Evolutionary conservation across 768 basidiomycete genomes (phyloP), one percentile per base, ranked within the genome.

Genomic region (Tremella fuciformis): DNA sequence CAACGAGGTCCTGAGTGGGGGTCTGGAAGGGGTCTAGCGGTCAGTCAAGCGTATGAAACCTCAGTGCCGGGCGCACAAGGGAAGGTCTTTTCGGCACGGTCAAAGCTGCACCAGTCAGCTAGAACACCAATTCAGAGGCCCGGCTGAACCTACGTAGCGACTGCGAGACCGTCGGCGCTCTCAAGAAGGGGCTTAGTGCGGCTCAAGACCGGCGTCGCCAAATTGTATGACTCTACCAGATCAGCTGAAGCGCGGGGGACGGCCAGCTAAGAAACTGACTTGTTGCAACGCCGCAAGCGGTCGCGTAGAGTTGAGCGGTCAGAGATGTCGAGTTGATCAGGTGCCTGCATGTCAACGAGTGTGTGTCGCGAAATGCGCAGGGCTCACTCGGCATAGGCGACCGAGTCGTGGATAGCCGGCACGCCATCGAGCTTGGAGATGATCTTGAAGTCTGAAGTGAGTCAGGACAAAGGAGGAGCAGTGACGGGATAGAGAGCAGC

Each of bases 11-110:
- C 38, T 64, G 53, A 47, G 71, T 67, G n/a, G 67, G 67, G 38
- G 70, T 73, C 64, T 70, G 72, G 75, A 76, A 76, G n/a, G 75
- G 66, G 68, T 72, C 72, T 74, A 37, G 3, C 22, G 16, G 39
- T 50, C 24, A 51, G 21, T 53, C 18, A 38, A 19, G n/a, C 34
- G 29, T 34, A 6, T 58, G n/a, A 8, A 1, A 34, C 48, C 13
- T 49, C 47, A 15, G 52, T 42, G 22, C 65, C 51, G 22, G 41
- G 63, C 69, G 60, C 40, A 66, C 60, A 69, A 34, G 73, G 72
- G 65, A 73, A 71, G 29, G 64, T 67, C 47, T 69, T 66, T 38
- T 74, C 64, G 48, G 71, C 70, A 18, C 69, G 66, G 55, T 75
- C 67, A 50, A 74, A 71, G 24, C 67, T 69, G 37, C 38, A 29